Evolutionary conservation across 129 eudicot genomes (phyloP), one percentile per base, ranked within the genome.

Genomic region (Tagetes erecta): DNA sequence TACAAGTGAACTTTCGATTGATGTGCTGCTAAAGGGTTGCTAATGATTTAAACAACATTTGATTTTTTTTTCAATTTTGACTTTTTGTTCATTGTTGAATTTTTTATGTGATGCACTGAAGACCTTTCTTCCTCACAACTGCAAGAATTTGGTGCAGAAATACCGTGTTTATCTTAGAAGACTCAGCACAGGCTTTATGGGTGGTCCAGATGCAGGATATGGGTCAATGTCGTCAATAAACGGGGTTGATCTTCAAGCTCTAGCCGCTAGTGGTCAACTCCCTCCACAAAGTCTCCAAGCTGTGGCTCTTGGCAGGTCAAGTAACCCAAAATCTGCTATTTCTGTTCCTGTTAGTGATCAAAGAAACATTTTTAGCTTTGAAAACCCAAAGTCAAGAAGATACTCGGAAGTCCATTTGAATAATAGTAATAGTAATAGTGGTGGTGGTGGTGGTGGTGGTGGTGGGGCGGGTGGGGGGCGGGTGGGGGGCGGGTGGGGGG

Each of bases 151-250:
- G 65, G 64, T 87, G 87, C 96, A 95, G 99, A 95, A 95, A 81
- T 95, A 95, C 69, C 96, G 99, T 3, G 86, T 95, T 10, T 95
- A 95, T 80, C 97, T 95, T 30, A 84, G 99, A 91, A 86, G 99
- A 78, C 82, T 94, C 46, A 94, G 98, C 70, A 74, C 63, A 69
- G 78, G 97, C 27, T 94, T 94, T 55, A 86, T 91, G 89, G 91
- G 94, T 4, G 67, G 85, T 31, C 81, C 80, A 1, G 99, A 91
- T 39, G 59, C 89, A 1, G 65, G 86, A 6, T 88, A 82, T 30
- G 92, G 90, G 35, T 78, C 93, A 27, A 84, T 93, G 46, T 72
- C 96, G 12, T 83, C 96, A 1, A 87, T 90, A 31, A 87, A 72
- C 13, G 91, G 91, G 55, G 73, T 94, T 55, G 97, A 91, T 77